These are phyloP conservation scores for Trichoderma oligosporum DNA, from an alignment of 2,329 filamentous ascomycete genomes.

Conservation along the genomic window DNA sequence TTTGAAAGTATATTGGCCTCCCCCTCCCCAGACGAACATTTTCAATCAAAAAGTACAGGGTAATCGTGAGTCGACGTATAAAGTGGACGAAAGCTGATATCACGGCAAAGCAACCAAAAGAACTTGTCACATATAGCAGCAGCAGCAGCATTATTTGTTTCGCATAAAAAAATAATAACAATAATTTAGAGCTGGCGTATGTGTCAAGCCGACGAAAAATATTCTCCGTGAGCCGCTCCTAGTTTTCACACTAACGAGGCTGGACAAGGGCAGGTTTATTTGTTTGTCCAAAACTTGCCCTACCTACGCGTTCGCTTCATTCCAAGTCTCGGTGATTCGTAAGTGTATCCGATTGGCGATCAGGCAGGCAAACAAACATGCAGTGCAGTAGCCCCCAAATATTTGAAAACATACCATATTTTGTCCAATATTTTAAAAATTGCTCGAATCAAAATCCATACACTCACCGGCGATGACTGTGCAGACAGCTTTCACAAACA, in stretches of 20 bases:
- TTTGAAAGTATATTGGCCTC: too few relatives aligned
- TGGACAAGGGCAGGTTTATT: too few relatives aligned
- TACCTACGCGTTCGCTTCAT: not conserved
- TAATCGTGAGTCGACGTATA: too few relatives aligned
- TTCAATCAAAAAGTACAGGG: too few relatives aligned
- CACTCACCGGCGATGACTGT: constrained; percentile 6
- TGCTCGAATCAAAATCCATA: constrained; percentile 6
- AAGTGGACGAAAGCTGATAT: too few relatives aligned
- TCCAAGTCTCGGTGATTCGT: not conserved
- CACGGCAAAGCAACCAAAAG: too few relatives aligned
- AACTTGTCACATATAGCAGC: too few relatives aligned
- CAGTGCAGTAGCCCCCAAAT: not conserved
- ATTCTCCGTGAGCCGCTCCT: constrained; percentile 13
- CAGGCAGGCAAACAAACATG: constrained; percentile 5
- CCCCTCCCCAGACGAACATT: too few relatives aligned
- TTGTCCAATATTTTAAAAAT: not conserved
- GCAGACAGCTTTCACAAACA: not conserved
- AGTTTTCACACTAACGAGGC: not conserved
- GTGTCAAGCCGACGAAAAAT: not conserved
- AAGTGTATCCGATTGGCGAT: constrained; percentile 5
- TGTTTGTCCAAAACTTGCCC: not conserved
- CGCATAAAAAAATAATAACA: too few relatives aligned
- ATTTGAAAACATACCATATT: not conserved
- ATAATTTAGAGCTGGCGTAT: too few relatives aligned
- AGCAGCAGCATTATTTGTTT: too few relatives aligned